These are phyloP conservation scores for Otatea glauca DNA, from an alignment of 176 grass and related monocot species.

Conservation along the genomic window DNA sequence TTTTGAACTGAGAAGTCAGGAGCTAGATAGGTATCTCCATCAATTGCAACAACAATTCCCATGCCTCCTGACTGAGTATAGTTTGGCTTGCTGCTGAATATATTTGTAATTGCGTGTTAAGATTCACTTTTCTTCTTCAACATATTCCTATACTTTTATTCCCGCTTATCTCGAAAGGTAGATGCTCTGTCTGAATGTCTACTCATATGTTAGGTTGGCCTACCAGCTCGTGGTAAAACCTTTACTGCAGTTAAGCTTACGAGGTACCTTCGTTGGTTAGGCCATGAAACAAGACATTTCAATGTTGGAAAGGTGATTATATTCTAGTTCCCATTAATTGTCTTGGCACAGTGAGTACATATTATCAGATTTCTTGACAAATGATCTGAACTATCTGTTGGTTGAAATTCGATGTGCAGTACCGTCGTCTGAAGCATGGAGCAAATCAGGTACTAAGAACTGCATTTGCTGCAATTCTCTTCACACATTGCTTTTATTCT, in stretches of 20 bases:
- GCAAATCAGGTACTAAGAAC: slow-evolving; percentile 76
- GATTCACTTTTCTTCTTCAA: slow-evolving; percentile 1
- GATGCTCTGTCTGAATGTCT: slow-evolving; percentile 42
- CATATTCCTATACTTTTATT: slow-evolving; percentile 31
- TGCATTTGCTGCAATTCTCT: slow-evolving; percentile 35
- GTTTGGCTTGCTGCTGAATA: slow-evolving; percentile 17
- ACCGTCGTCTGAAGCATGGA: slow-evolving; percentile 97
- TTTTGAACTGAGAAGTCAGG: not conserved
- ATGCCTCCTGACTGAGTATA: not conserved
- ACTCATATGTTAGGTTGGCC: slow-evolving; percentile 72
- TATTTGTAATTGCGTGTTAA: slow-evolving; percentile 15
- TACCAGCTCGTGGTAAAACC: slow-evolving; percentile 96
- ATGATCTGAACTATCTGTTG: slow-evolving; percentile 33
- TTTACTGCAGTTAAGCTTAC: slow-evolving; percentile 98
- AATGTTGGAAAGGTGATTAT: slow-evolving; percentile 94
- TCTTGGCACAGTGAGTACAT: slow-evolving; percentile 17
- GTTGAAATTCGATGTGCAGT: slow-evolving; percentile 66
- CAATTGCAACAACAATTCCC: slow-evolving; percentile 3
- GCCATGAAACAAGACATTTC: slow-evolving; percentile 98
- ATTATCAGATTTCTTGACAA: slow-evolving; percentile 36
- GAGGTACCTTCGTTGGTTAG: slow-evolving; percentile 97
- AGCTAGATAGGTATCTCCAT: slow-evolving; percentile 27
- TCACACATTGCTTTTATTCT: not conserved
- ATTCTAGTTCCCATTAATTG: slow-evolving; percentile 42
- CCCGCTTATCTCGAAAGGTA: slow-evolving; percentile 31